These are phyloP conservation scores for Phlyctochytrium bullatum DNA, from an alignment of 192 early-diverging fungal species.

Conservation along the genomic window DNA sequence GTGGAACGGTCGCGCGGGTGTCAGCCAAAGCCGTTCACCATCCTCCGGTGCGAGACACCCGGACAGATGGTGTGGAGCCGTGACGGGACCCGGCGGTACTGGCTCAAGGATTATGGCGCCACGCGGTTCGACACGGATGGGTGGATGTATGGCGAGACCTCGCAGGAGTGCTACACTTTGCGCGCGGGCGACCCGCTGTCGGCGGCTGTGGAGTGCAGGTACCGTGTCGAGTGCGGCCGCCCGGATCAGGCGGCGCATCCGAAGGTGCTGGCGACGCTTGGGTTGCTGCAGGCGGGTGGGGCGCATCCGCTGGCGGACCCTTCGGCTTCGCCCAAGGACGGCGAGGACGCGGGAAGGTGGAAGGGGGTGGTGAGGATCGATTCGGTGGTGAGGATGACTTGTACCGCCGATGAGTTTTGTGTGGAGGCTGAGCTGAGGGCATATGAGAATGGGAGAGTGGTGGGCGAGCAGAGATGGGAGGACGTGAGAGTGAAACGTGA, in stretches of 20 bases:
- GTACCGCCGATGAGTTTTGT: not conserved
- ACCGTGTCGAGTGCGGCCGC: not conserved
- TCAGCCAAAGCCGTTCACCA: not conserved
- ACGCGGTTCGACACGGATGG: not conserved
- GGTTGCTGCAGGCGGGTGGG: not conserved
- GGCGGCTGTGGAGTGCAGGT: not conserved
- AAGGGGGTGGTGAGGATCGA: conserved; percentile 9
- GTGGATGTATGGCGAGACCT: conserved; percentile 4
- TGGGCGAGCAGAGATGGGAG: not conserved
- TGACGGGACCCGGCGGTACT: not conserved
- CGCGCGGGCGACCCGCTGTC: not conserved
- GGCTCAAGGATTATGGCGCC: conserved; percentile 6
- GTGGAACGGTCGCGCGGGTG: not conserved
- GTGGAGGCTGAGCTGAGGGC: not conserved
- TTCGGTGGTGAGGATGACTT: not conserved
- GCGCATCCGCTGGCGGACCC: not conserved
- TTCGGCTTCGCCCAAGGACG: not conserved
- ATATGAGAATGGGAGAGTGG: conserved; percentile 5
- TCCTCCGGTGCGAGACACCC: not conserved
- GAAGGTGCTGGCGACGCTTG: not conserved
- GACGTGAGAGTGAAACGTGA: not conserved
- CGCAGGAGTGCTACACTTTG: not conserved
- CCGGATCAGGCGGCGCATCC: not conserved
- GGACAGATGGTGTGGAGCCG: not conserved
- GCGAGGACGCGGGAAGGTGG: not conserved